Conservation (phyloP, 768 basidiomycete genomes). For the Lentinula boryana region DNA sequence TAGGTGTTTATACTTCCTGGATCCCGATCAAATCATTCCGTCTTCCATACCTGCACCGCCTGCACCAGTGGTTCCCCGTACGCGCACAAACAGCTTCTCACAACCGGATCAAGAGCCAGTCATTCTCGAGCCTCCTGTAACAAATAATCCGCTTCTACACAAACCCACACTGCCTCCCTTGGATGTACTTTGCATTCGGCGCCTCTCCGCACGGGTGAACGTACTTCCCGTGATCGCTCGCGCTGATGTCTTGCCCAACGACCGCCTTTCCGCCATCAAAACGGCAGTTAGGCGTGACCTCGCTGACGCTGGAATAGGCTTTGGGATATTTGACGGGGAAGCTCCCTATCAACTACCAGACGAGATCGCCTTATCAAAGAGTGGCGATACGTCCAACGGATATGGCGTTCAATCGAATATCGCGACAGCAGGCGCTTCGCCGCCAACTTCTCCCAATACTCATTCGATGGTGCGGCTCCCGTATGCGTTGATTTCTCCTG, state of each 20-base stretch:
- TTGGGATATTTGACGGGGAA: slow-evolving; percentile 85
- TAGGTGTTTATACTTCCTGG: slow-evolving; percentile 85
- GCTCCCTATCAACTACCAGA: slow-evolving; percentile 43
- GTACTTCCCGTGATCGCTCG: slow-evolving; percentile 83
- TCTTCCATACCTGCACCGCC: slow-evolving; percentile 62
- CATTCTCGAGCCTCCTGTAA: slow-evolving; percentile 74
- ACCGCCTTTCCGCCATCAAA: slow-evolving; percentile 75
- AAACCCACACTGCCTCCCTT: slow-evolving; percentile 61
- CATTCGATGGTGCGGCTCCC: slow-evolving; percentile 63
- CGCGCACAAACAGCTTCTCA: slow-evolving; percentile 67
- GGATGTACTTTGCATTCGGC: slow-evolving; percentile 75
- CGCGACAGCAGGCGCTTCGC: slow-evolving; percentile 46
- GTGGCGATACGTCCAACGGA: slow-evolving; percentile 48
- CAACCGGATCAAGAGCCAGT: slow-evolving; percentile 69
- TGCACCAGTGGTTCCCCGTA: slow-evolving; percentile 55
- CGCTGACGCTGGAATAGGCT: slow-evolving; percentile 80
- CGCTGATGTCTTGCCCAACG: slow-evolving; percentile 77
- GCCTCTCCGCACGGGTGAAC: slow-evolving; percentile 76
- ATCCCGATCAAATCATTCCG: slow-evolving; percentile 76
- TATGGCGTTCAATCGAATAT: slow-evolving; percentile 43
- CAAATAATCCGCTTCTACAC: slow-evolving; percentile 63
- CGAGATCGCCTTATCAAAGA: slow-evolving; percentile 37
- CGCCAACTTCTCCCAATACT: slow-evolving; percentile 61
- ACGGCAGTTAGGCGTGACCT: slow-evolving; percentile 75
- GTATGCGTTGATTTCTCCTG: slow-evolving; percentile 82